Evolutionary conservation across 2,329 filamentous ascomycete species (phyloP).

Genomic region (Thelonectria olida): DNA sequence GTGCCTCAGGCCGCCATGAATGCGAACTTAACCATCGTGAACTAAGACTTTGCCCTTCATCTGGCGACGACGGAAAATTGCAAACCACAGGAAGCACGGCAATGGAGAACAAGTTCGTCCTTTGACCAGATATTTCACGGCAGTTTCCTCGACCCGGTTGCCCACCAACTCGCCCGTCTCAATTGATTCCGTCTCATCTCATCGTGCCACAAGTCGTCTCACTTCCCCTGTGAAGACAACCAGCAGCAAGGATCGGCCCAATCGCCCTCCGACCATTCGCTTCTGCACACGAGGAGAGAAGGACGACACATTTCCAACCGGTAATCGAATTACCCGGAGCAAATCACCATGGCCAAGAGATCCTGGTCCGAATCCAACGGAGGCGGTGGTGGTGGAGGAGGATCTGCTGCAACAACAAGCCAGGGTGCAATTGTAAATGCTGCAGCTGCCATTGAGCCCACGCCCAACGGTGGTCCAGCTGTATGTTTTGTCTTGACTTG

Average conservation of each 20-base stretch:
- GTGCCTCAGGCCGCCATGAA: conserved; percentile 21
- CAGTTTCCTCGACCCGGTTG: not conserved
- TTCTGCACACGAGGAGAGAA: not conserved
- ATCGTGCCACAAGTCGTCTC: conserved; percentile 20
- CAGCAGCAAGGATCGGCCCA: not conserved
- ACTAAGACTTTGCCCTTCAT: conserved; percentile 2
- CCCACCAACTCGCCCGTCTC: not conserved
- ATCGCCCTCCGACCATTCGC: not conserved
- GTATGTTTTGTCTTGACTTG: conserved; percentile 4
- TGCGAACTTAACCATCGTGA: conserved; percentile 11
- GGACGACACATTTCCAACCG: not conserved
- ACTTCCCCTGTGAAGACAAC: conserved; percentile 12
- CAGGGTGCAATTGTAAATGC: conserved; percentile 26
- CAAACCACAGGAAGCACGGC: not conserved
- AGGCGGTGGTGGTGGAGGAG: conserved; percentile 9
- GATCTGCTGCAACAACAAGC: conserved; percentile 21
- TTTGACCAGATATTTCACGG: not conserved
- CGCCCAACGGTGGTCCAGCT: conserved; percentile 1
- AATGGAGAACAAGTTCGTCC: conserved; percentile 1
- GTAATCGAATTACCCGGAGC: conserved; percentile 2
- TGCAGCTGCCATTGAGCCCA: not conserved
- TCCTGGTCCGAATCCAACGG: conserved; percentile 39
- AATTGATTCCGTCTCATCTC: conserved; percentile 2
- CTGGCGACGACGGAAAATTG: conserved; percentile 1
- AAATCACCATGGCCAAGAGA: conserved; percentile 34